Evolutionary conservation across 192 early-diverging fungal genomes (phyloP), one percentile per base, ranked within the genome.

Genomic region (Backusella macrospora): DNA sequence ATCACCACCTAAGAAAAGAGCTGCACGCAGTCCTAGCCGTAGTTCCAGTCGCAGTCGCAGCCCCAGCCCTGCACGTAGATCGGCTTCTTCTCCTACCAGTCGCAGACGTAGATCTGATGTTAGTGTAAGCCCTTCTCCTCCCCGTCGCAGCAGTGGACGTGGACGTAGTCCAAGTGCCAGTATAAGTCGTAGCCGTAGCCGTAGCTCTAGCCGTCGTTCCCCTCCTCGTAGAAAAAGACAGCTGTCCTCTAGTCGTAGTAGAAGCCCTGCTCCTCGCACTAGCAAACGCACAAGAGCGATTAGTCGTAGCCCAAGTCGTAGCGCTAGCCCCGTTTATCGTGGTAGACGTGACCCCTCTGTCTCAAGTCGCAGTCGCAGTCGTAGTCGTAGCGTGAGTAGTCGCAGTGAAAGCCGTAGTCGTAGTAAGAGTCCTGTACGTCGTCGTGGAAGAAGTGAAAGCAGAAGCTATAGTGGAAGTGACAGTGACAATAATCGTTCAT

Each of bases 381-480:
- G 47, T 49, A 49, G 47, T n/a, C 47, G 47, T 49, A 34, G 29
- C 29, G 13, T 49, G 23, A 62, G 26, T 52, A 39, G 63, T 45
- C 45, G 37, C 18, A 62, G 63, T 46, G 76, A 47, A 62, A 76
- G 68, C 9, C 80, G 65, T 65, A 81, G 83, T n/a, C 49, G 18
- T 52, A 52, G 67, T 39, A 16, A 7, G 4, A 7, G 92, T 55
- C 49, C 82, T 76, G 65, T 88, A 91, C 14, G 91, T 84, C 9
- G 87, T 68, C 26, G 88, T 82, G 2, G 95, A 92, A 52, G 92
- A 89, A 9, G 90, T 89, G 44, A 87, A 34, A 34, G 29, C 29
- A 34, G 29, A 34, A 34, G 29, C 29, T 34, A 43, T 49, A 49
- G 47, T 8, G 16, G n/a, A 8, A 49, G 47, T n/a, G 49, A 9